These are phyloP conservation scores for Hyphodiscus sp. DNA, from an alignment of 2,329 filamentous ascomycete species.

Conservation along the genomic window DNA sequence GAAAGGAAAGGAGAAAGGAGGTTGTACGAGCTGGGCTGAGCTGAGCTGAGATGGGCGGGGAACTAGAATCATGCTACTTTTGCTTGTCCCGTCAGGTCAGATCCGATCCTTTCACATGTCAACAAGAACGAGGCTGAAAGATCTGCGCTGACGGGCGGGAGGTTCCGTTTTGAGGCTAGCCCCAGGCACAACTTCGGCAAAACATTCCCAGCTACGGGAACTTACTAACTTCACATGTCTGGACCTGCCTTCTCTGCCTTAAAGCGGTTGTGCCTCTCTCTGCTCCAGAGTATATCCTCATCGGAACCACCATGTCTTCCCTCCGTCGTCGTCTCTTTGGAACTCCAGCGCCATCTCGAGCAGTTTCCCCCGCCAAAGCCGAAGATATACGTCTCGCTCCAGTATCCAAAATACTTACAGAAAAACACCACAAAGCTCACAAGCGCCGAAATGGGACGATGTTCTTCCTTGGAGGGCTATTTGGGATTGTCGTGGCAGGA, in stretches of 20 bases:
- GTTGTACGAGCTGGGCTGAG: neutral
- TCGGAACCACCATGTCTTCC: constrained; percentile 8
- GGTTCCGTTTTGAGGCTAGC: neutral
- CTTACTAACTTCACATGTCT: neutral
- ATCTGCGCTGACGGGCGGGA: neutral
- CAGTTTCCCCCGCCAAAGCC: constrained; percentile 21
- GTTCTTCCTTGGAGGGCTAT: constrained; percentile 82
- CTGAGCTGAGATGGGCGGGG: too few relatives aligned
- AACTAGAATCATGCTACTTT: too few relatives aligned
- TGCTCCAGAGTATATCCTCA: neutral
- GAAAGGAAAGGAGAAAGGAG: neutral
- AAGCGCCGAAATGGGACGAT: constrained; percentile 71
- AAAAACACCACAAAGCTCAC: constrained; percentile 20
- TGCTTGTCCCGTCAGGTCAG: neutral
- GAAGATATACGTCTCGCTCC: constrained; percentile 46
- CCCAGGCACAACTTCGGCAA: neutral
- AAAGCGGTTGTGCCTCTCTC: neutral
- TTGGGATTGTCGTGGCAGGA: constrained; percentile 79
- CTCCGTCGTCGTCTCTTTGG: constrained; percentile 23
- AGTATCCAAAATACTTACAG: constrained; percentile 36
- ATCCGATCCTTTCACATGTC: neutral
- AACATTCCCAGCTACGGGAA: neutral
- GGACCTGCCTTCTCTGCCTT: neutral
- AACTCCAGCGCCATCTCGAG: constrained; percentile 7
- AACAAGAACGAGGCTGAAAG: neutral